These are phyloP conservation scores for Cunninghamia lanceolata DNA, from an alignment of 75 land plant genomes.

Conservation along the genomic window DNA sequence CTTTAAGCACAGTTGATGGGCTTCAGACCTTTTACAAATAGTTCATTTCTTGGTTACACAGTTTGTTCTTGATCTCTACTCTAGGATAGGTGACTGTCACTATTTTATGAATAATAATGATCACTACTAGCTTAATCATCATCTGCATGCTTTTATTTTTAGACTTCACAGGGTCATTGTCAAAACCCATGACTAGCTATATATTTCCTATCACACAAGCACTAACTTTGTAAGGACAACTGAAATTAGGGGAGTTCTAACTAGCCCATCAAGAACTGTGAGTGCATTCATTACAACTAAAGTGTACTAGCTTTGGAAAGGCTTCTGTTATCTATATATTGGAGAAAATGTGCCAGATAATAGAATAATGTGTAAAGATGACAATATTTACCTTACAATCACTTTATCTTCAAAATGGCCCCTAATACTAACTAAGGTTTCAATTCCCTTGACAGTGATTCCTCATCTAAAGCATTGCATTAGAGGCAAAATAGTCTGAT, in stretches of 20 bases:
- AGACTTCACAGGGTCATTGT: too few relatives aligned
- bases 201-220: slow-evolving; percentile 55
- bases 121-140: too few relatives aligned
- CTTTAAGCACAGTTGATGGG: too few relatives aligned
- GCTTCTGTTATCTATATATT: slow-evolving; percentile 48
- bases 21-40: too few relatives aligned
- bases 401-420: slow-evolving; percentile 57
- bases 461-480: slow-evolving; percentile 82
- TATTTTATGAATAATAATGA: too few relatives aligned
- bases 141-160: too few relatives aligned
- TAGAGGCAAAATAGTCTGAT: slow-evolving; percentile 81
- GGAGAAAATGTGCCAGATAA: slow-evolving; percentile 39
- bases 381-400: slow-evolving; percentile 60
- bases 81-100: too few relatives aligned
- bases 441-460: slow-evolving; percentile 58
- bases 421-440: slow-evolving; percentile 78
- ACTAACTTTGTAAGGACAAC: slow-evolving; percentile 60
- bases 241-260: slow-evolving; percentile 40
- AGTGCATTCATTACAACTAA: slow-evolving; percentile 65
- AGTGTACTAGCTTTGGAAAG: slow-evolving; percentile 66
- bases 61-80: too few relatives aligned
- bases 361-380: slow-evolving; percentile 50
- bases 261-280: slow-evolving; percentile 54
- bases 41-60: too few relatives aligned
- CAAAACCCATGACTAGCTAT: too few relatives aligned